Base-by-base conservation (phyloP, 352 stramenopile species). In the Peronospora farinosa region DNA sequence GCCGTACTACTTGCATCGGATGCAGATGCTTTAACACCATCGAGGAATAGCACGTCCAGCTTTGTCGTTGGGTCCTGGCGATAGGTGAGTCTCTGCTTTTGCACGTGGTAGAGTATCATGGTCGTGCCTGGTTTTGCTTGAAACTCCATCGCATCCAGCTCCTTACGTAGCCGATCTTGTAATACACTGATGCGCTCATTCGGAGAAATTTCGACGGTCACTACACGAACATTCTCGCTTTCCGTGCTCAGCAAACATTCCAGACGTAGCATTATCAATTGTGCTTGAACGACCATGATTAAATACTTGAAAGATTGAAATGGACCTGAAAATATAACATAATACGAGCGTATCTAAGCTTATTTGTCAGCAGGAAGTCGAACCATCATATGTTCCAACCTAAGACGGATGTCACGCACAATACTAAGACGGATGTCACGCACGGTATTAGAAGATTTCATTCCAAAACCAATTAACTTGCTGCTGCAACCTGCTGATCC, bases 21-120 rank as follows among this genome's bases (percentile, higher is more conserved):
- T 13, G 17, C 10, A 1, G 40, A 59, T 4, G 45, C 40, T n/a
- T 46, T 21, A 2, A 16, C 23, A 11, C 40, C 51, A 33, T 65
- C 51, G 7, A 60, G 41, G 36, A 61, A 51, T 13, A 65, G 25
- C 41, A 57, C 40, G 36, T 65, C 57, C 12, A 43, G 31, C 15
- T 53, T 57, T 3, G 39, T 56, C 21, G n/a, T 19, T 11, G 32
- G 28, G 16, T 61, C 46, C 10, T 53, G 51, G 3, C 57, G 57
- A 16, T 61, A 65, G 0, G 57, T 65, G 19, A 65, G 57, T 15
- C 51, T 19, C 16, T 65, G 50, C 6, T 65, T 16, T 23, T 52
- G 51, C 40, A 65, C 19, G 16, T 28, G n/a, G 30, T 60, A 65
- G 45, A 65, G 51, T 28, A 52, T 60, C 39, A 56, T 52, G 21